phyloP scores from a whole-genome alignment of 805 yeast species.

The Kazachstania taianensis region DNA sequence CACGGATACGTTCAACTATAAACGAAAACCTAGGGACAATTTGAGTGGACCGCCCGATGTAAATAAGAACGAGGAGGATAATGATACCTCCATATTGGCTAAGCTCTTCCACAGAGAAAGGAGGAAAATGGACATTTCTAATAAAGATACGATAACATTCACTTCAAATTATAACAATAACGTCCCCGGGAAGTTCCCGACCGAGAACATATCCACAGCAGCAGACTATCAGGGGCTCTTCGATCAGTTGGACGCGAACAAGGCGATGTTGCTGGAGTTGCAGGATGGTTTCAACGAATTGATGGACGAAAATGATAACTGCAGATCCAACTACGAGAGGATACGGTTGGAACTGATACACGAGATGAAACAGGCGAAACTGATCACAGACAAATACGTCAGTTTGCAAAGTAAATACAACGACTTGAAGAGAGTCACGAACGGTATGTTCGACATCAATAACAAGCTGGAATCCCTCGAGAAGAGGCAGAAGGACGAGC shows the following conservation, averaged over 20 bases:
- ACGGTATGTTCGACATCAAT: conserved; percentile 7
- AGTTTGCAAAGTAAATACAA: conserved; percentile 27
- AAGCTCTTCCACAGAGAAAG: not conserved
- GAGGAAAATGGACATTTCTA: not conserved
- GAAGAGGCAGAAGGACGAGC: conserved; percentile 17
- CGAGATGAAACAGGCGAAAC: conserved; percentile 28
- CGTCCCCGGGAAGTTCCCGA: conserved; percentile 27
- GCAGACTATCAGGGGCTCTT: conserved; percentile 14
- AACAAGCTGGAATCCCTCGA: conserved; percentile 16
- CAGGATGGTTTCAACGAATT: conserved; percentile 8
- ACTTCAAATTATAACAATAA: not conserved
- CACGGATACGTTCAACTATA: conserved; percentile 1
- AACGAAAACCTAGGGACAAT: not conserved
- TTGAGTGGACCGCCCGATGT: not conserved
- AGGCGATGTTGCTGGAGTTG: conserved; percentile 10
- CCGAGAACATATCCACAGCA: not conserved
- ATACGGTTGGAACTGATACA: conserved; percentile 25
- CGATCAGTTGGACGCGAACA: conserved; percentile 21
- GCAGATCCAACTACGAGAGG: conserved; percentile 18
- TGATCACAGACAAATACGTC: conserved; percentile 29
- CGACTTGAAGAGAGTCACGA: conserved; percentile 13
- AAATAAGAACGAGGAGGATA: not conserved
- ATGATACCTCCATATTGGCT: not conserved
- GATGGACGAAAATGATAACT: conserved; percentile 1
- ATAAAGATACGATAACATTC: not conserved